Conservation (phyloP, 371 early-diverging fungal genomes). For the Apophysomyces variabilis region DNA sequence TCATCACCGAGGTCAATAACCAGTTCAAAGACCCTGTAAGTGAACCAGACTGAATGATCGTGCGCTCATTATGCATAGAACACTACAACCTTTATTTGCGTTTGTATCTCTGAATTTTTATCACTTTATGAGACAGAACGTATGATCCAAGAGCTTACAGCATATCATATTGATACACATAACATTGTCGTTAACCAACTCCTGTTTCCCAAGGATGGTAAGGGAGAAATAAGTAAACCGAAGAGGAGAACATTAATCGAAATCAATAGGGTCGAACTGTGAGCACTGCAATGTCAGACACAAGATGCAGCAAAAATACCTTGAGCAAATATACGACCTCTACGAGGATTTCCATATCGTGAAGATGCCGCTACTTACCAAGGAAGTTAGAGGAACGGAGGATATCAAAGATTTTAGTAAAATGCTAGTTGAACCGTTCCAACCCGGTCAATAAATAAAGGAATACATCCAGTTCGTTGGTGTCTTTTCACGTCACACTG, state of each 20-base stretch:
- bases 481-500: background rate
- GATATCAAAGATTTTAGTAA: slow-evolving; percentile 91
- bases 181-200: slow-evolving; percentile 99
- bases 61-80: slow-evolving; percentile 55
- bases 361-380: slow-evolving; percentile 92
- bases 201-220: slow-evolving; percentile 90
- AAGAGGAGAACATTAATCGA: background rate
- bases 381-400: slow-evolving; percentile 95
- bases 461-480: slow-evolving; percentile 2
- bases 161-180: slow-evolving; percentile 97
- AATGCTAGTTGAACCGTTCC: slow-evolving; percentile 86
- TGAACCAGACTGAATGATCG: slow-evolving; percentile 7
- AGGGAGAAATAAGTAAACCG: background rate
- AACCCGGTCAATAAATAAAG: slow-evolving; percentile 10
- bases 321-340: slow-evolving; percentile 96
- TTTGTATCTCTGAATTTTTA: slow-evolving; percentile 98
- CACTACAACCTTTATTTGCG: slow-evolving; percentile 97
- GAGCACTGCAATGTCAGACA: slow-evolving; percentile 94
- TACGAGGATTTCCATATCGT: slow-evolving; percentile 97
- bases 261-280: slow-evolving; percentile 76
- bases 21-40: slow-evolving; percentile 95
- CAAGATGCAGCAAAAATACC: slow-evolving; percentile 98
- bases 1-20: slow-evolving; percentile 95
- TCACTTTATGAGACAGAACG: slow-evolving; percentile 99
- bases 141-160: slow-evolving; percentile 97